Percentiles rank a stretch among this genome's conserved stretches.
Conservation (phyloP, 768 basidiomycete species). For the Mycena maculata region DNA sequence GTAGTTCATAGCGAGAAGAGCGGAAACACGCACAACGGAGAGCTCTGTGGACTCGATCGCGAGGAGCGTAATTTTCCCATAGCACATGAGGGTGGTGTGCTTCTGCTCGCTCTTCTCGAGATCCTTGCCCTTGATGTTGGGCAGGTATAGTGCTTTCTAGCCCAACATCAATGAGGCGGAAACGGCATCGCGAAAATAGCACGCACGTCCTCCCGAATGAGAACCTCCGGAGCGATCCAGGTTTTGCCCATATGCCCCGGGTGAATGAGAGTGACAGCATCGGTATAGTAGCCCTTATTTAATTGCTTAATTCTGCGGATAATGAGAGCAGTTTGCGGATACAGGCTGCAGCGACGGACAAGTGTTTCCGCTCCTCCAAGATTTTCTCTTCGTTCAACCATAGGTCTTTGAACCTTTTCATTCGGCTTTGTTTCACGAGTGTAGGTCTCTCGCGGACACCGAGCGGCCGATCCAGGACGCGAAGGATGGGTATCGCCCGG, state of each 20-base stretch:
- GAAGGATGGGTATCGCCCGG: constrained; percentile 34
- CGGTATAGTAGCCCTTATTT: constrained; percentile 89
- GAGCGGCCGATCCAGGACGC: constrained; percentile 69
- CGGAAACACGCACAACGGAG: constrained; percentile 74
- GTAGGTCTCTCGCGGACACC: constrained; percentile 80
- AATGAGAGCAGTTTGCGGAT: constrained; percentile 16
- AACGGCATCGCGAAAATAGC: not conserved
- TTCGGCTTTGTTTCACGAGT: constrained; percentile 61
- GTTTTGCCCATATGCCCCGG: constrained; percentile 88
- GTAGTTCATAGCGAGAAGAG: constrained; percentile 1
- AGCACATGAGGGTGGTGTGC: constrained; percentile 83
- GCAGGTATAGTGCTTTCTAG: constrained; percentile 93
- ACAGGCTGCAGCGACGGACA: constrained; percentile 49
- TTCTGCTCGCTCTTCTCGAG: constrained; percentile 65
- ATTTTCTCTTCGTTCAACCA: constrained; percentile 75
- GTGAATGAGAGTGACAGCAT: constrained; percentile 79
- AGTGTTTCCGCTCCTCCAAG: constrained; percentile 75
- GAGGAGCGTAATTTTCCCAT: constrained; percentile 81
- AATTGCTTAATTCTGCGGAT: constrained; percentile 59
- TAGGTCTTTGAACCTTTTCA: constrained; percentile 73
- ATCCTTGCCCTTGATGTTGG: constrained; percentile 82
- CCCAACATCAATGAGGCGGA: not conserved
- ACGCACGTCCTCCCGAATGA: constrained; percentile 92
- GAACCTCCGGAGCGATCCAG: constrained; percentile 90
- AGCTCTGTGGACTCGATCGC: constrained; percentile 87